These are phyloP conservation scores for Umbelopsis ramanniana DNA, from an alignment of 192 early-diverging fungal genomes.

Conservation along the genomic window DNA sequence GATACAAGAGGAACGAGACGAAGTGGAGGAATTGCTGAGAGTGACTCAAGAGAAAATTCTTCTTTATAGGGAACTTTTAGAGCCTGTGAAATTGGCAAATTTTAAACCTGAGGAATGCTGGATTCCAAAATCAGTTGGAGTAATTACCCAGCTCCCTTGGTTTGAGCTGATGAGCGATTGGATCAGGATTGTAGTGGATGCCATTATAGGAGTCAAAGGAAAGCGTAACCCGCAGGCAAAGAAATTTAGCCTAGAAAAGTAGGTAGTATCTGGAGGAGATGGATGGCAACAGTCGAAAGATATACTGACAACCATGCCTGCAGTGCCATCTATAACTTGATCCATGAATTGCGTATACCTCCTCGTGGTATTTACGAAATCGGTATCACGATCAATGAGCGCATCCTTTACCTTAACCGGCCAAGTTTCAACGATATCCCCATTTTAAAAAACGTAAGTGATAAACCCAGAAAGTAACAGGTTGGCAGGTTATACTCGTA, in stretches of 20 bases:
- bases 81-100: slow-evolving; percentile 58
- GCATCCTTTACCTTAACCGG: slow-evolving; percentile 64
- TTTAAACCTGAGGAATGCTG: slow-evolving; percentile 67
- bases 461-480: not conserved
- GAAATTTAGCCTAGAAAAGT: slow-evolving; percentile 64
- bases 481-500: slow-evolving; percentile 3
- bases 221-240: slow-evolving; percentile 28
- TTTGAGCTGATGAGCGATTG: slow-evolving; percentile 78
- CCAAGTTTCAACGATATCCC: slow-evolving; percentile 81
- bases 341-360: slow-evolving; percentile 77
- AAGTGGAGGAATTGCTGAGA: slow-evolving; percentile 49
- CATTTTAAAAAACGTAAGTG: slow-evolving; percentile 73
- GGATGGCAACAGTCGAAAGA: not conserved
- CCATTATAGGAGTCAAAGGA: slow-evolving; percentile 53
- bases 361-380: slow-evolving; percentile 82
- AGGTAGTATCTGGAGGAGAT: not conserved
- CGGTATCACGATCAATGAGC: slow-evolving; percentile 64
- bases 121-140: slow-evolving; percentile 68
- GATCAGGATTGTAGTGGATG: slow-evolving; percentile 64
- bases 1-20: slow-evolving; percentile 36
- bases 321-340: slow-evolving; percentile 60
- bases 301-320: not conserved
- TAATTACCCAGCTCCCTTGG: slow-evolving; percentile 76
- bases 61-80: slow-evolving; percentile 66
- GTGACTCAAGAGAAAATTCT: slow-evolving; percentile 61